Percentiles rank a stretch among this genome's conserved stretches.
These are phyloP conservation scores for Coriaria nepalensis DNA, from an alignment of 306 rosid genomes.

Conservation along the genomic window DNA sequence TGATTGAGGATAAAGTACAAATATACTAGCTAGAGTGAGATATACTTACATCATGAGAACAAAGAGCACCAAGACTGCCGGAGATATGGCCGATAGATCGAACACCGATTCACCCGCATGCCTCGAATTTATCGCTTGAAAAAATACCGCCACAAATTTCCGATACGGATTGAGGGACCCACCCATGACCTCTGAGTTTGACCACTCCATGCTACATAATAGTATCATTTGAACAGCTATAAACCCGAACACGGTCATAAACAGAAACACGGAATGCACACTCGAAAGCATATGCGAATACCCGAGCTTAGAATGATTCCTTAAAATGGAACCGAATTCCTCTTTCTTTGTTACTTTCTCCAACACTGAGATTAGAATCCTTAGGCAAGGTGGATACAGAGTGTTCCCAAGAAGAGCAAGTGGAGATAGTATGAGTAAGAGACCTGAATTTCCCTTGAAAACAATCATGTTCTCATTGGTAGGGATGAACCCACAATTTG, in stretches of 20 bases:
- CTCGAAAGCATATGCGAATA: conserved; percentile 31
- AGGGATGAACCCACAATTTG: conserved; percentile 60
- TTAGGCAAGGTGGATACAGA: conserved; percentile 34
- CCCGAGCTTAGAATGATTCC: conserved; percentile 17
- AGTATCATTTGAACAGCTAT: conserved; percentile 20
- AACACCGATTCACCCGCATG: conserved; percentile 54
- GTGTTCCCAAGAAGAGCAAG: conserved; percentile 49
- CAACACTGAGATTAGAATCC: conserved; percentile 21
- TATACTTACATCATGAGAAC: conserved; percentile 53
- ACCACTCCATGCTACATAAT: conserved; percentile 54
- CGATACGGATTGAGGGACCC: conserved; percentile 31
- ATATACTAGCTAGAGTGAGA: background rate
- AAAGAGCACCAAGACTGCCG: conserved; percentile 51
- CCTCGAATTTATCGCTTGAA: conserved; percentile 40
- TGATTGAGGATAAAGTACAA: background rate
- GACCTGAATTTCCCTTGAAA: conserved; percentile 32
- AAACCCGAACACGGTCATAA: conserved; percentile 30
- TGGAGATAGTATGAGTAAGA: conserved; percentile 34
- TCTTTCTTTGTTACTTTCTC: conserved; percentile 23
- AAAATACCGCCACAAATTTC: conserved; percentile 37
- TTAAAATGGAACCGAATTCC: conserved; percentile 23
- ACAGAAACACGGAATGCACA: conserved; percentile 19
- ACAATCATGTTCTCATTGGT: conserved; percentile 65
- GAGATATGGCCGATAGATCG: conserved; percentile 47
- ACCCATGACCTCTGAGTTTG: conserved; percentile 27